Percentiles rank a stretch among this genome's conserved stretches.
phyloP scores from a whole-genome alignment of 108 stramenopile genomes.

The Mediolabrus comicus region DNA sequence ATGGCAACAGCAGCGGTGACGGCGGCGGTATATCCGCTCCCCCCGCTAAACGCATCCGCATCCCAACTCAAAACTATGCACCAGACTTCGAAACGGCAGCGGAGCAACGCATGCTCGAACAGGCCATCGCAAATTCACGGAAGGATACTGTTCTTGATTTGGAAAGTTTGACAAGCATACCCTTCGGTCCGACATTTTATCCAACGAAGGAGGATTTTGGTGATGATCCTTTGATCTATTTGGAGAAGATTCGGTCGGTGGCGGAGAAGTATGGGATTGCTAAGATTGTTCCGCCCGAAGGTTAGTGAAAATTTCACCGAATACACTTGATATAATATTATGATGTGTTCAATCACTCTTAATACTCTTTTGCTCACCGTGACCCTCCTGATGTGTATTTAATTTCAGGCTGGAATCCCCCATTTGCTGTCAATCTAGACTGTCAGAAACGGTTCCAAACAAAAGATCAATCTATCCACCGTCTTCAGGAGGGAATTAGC shows the following conservation, averaged over 20 bases:
- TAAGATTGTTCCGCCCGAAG: constrained; percentile 96
- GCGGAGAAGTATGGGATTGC: constrained; percentile 94
- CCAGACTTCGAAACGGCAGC: constrained; percentile 13
- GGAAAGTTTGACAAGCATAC: constrained; percentile 47
- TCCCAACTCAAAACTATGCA: constrained; percentile 22
- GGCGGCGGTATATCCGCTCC: neutral
- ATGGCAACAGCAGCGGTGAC: neutral
- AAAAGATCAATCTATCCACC: constrained; percentile 80
- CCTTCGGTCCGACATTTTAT: constrained; percentile 75
- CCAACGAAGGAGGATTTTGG: constrained; percentile 86
- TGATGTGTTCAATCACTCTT: constrained; percentile 10
- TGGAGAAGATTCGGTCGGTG: constrained; percentile 80
- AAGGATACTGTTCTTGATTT: constrained; percentile 36
- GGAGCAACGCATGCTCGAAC: constrained; percentile 71
- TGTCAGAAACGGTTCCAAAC: constrained; percentile 72
- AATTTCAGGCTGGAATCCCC: constrained; percentile 40
- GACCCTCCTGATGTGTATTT: neutral
- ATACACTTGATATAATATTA: neutral
- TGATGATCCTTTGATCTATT: constrained; percentile 83
- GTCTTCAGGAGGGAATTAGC: constrained; percentile 86
- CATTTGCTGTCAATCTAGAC: constrained; percentile 64
- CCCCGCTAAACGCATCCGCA: constrained; percentile 11
- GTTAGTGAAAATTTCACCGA: constrained; percentile 56
- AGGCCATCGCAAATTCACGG: constrained; percentile 75
- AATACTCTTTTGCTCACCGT: constrained; percentile 5